Evolutionary conservation across 1,284 basidiomycete genomes (phyloP).

Genomic region (Boletus semigastroideus): DNA sequence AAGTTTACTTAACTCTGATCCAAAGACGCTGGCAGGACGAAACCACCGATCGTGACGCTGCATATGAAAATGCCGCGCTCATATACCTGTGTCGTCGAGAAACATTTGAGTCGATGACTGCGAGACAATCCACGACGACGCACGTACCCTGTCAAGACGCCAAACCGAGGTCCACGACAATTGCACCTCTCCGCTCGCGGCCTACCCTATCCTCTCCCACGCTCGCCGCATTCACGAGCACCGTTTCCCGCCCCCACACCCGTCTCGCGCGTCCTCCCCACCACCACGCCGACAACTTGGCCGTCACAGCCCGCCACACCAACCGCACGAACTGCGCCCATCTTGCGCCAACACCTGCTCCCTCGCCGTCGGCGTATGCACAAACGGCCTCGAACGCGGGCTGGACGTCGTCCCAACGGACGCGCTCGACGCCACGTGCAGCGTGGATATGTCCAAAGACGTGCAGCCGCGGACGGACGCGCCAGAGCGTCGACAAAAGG

Average conservation of each 20-base stretch:
- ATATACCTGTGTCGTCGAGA: too few species aligned
- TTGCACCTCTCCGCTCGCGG: constrained; percentile 4
- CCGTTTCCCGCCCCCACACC: constrained; percentile 15
- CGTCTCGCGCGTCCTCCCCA: constrained; percentile 8
- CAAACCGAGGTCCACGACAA: constrained; percentile 16
- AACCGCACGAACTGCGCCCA: constrained; percentile 10
- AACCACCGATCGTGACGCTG: neutral
- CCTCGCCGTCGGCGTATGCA: neutral
- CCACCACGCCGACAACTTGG: constrained; percentile 13
- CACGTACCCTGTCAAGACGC: constrained; percentile 3
- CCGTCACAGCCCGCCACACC: constrained; percentile 13
- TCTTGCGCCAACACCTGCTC: neutral
- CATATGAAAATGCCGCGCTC: neutral
- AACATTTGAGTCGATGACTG: too few species aligned
- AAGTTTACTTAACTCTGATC: too few species aligned
- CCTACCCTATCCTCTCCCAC: constrained; percentile 4
- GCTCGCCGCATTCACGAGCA: constrained; percentile 16
- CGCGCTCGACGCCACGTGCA: constrained; percentile 2
- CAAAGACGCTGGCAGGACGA: too few species aligned
- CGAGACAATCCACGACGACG: neutral
- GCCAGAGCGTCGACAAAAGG: constrained; percentile 15
- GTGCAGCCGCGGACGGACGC: constrained; percentile 14
- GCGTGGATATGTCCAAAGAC: constrained; percentile 17
- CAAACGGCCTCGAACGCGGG: constrained; percentile 13
- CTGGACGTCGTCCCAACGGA: constrained; percentile 17